Conservation (phyloP, 2,329 filamentous ascomycete species). For the Botrytis hyacinthi region DNA sequence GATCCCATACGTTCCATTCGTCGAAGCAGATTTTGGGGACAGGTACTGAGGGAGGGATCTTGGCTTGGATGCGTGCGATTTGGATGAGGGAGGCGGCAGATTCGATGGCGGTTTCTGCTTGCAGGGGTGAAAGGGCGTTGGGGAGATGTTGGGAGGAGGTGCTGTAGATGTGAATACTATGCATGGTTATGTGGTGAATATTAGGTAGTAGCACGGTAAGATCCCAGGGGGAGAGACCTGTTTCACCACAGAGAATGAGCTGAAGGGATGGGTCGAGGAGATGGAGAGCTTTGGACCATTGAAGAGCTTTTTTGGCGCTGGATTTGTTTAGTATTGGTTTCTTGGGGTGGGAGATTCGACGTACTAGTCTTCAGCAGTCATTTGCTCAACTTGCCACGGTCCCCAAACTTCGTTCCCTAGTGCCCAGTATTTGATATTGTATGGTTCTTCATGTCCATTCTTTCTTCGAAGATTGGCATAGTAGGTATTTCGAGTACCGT, state of each 20-base stretch:
- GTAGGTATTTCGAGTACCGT: slow-evolving; percentile 71
- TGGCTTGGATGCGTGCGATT: slow-evolving; percentile 60
- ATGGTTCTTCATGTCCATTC: slow-evolving; percentile 74
- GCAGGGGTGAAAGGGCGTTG: slow-evolving; percentile 55
- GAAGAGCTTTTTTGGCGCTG: slow-evolving; percentile 51
- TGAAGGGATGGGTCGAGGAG: slow-evolving; percentile 57
- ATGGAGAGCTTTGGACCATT: slow-evolving; percentile 58
- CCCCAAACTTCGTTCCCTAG: slow-evolving; percentile 66
- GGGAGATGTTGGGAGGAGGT: slow-evolving; percentile 45
- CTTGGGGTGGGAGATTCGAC: neutral
- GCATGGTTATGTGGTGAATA: slow-evolving; percentile 62
- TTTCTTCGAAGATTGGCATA: slow-evolving; percentile 77
- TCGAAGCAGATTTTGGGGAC: slow-evolving; percentile 65
- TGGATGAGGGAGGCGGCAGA: slow-evolving; percentile 61
- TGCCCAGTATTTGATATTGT: slow-evolving; percentile 83
- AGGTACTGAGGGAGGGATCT: slow-evolving; percentile 33
- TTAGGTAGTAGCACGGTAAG: slow-evolving; percentile 60
- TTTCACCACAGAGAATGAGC: slow-evolving; percentile 64
- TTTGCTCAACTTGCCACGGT: slow-evolving; percentile 51
- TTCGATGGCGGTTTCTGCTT: slow-evolving; percentile 64
- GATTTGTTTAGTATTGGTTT: neutral
- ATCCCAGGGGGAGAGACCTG: slow-evolving; percentile 61
- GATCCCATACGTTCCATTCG: slow-evolving; percentile 71
- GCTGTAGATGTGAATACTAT: slow-evolving; percentile 66
- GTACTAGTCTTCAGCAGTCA: slow-evolving; percentile 54